Evolutionary conservation across 371 early-diverging fungal genomes (phyloP).

Genomic region (Actinomucor elegans): DNA sequence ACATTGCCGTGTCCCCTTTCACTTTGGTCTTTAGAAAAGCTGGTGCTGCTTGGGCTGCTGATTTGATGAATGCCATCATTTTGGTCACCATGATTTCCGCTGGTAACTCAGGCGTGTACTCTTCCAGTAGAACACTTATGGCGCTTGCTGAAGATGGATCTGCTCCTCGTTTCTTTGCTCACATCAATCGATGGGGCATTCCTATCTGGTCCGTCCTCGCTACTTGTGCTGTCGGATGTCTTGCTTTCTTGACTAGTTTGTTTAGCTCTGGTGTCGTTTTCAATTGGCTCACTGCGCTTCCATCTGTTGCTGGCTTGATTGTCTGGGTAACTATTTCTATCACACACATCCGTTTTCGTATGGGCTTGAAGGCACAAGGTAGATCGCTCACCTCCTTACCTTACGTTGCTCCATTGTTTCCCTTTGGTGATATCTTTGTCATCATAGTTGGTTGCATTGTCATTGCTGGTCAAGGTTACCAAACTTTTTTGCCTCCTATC

Average conservation of each 20-base stretch:
- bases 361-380: constrained; percentile 71
- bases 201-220: constrained; percentile 55
- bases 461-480: constrained; percentile 64
- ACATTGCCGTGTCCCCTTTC: constrained; percentile 64
- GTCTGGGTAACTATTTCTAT: constrained; percentile 78
- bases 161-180: constrained; percentile 59
- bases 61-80: constrained; percentile 76
- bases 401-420: constrained; percentile 68
- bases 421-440: constrained; percentile 68
- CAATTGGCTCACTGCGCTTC: constrained; percentile 65
- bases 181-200: constrained; percentile 56
- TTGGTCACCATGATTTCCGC: constrained; percentile 68
- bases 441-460: constrained; percentile 56
- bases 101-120: constrained; percentile 73
- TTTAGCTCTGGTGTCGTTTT: constrained; percentile 65
- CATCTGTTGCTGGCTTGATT: constrained; percentile 73
- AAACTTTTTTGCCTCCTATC: constrained; percentile 44
- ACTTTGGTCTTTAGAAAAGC: constrained; percentile 67
- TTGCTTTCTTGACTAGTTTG: constrained; percentile 50
- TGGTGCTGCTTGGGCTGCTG: constrained; percentile 63
- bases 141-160: constrained; percentile 66
- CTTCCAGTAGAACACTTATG: constrained; percentile 67
- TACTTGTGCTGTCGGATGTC: constrained; percentile 54
- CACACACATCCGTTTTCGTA: constrained; percentile 80
- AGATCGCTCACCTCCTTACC: constrained; percentile 62